Evolutionary conservation across 176 grass and related monocot species (phyloP), one percentile per base, ranked within the genome.

Genomic region (Hordeum marinum): DNA sequence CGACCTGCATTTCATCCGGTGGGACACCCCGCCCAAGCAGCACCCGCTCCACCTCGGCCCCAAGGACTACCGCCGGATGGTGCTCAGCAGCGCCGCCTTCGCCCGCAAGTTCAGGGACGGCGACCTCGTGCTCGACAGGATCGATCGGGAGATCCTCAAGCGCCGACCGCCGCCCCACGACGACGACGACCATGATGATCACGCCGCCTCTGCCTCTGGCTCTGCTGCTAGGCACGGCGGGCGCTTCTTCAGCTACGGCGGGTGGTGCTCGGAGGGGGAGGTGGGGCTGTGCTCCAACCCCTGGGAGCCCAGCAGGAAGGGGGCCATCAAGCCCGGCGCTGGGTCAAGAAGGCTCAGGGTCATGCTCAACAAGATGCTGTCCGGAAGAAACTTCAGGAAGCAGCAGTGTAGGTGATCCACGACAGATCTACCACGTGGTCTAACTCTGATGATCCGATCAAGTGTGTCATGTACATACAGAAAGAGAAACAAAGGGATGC

Each of bases 1-100:
- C 60, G 97, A 99, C 82, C 84, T 99, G 54, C 97, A 86, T 67
- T 96, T 85, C 81, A 92, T 99, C 82, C 71, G 45, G 1, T 99
- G 97, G 94, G 97, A 96, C 81, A 99, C 41, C 60, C 96, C 97
- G 6, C 97, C 97, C 12, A 99, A 94, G 85, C 97, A 99, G 80
- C 97, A 99, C 82, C 97, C 97, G 73, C 86, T 96, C n/a, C 41
- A 78, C 83, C 86, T 99, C 26, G 87, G 88, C 2, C 17, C 93
- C 32, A 88, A 78, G 60, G 97, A 99, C 83, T 94, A 90, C 48
- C 89, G 92, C 54, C 94, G 71, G 71, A 94, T 91, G 88, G 75
- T 99, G 78, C 86, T 99, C 14, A 99, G 94, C 82, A 90, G 86
- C 25, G 81, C 84, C 1, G 77, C 91, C 1, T 94, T 99, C 43